Percentiles rank a stretch among this genome's conserved stretches.
phyloP scores from a whole-genome alignment of 371 early-diverging fungal genomes.

The Mortierella sp. region DNA sequence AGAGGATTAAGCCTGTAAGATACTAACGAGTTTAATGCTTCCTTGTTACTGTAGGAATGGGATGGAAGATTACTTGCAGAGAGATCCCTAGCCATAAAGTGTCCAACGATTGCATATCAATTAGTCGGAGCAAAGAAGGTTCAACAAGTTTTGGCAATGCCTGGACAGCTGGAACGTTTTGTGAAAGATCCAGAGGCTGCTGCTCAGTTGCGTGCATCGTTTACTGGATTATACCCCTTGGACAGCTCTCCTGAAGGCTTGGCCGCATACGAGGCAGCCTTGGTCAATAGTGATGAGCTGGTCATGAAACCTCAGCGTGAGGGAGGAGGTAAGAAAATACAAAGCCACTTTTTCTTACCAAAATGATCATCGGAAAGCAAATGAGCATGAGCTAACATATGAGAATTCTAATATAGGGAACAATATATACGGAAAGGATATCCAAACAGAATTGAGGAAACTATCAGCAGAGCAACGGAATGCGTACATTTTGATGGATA shows the following conservation, averaged over 20 bases:
- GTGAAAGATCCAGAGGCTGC: conserved; percentile 68
- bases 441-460: conserved; percentile 66
- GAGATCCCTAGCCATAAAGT: conserved; percentile 86
- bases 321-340: conserved; percentile 83
- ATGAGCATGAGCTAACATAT: not conserved
- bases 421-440: conserved; percentile 94
- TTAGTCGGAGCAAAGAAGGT: conserved; percentile 97
- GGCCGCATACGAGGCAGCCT: conserved; percentile 75
- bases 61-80: conserved; percentile 86
- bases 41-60: conserved; percentile 79
- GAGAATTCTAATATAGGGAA: conserved; percentile 64
- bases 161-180: conserved; percentile 86
- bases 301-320: conserved; percentile 98
- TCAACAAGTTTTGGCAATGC: conserved; percentile 91
- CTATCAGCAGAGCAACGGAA: conserved; percentile 72
- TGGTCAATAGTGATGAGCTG: conserved; percentile 72
- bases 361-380: not conserved
- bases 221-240: conserved; percentile 93
- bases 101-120: conserved; percentile 93
- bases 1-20: too few relatives aligned
- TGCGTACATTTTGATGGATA: conserved; percentile 92
- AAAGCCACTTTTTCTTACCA: not conserved
- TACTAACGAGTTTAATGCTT: not conserved
- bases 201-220: conserved; percentile 74
- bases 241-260: conserved; percentile 79